phyloP scores from a whole-genome alignment of 2,329 filamentous ascomycete genomes.

The Sphaerostilbella broomeana region DNA sequence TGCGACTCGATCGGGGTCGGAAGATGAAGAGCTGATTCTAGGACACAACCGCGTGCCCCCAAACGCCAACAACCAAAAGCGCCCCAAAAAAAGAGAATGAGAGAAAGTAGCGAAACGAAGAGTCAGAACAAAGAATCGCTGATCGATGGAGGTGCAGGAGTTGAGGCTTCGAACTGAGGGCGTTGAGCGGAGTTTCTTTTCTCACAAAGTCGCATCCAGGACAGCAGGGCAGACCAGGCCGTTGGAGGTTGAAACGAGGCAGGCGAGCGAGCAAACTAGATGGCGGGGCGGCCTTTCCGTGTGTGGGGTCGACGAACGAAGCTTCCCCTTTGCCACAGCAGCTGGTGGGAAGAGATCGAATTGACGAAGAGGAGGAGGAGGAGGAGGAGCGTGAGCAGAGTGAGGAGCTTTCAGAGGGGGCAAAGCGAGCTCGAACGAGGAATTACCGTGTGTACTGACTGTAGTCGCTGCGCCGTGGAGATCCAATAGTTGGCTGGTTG shows the following conservation, averaged over 20 bases:
- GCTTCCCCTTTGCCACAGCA: background rate
- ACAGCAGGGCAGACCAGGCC: too few species aligned
- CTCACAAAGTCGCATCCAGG: too few species aligned
- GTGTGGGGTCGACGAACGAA: background rate
- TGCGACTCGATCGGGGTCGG: conserved; percentile 10
- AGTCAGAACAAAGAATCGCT: background rate
- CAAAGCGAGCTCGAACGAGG: background rate
- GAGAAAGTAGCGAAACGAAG: too few species aligned
- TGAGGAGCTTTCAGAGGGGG: background rate
- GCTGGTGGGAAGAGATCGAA: conserved; percentile 5
- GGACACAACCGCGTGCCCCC: conserved; percentile 4
- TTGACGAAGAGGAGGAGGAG: background rate
- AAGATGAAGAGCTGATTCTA: background rate
- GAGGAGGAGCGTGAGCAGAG: too few species aligned
- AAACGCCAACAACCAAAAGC: conserved; percentile 4
- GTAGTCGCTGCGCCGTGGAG: conserved; percentile 6
- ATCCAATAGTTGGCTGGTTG: conserved; percentile 1
- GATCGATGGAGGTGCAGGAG: too few species aligned
- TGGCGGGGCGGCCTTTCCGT: too few species aligned
- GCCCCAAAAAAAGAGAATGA: background rate
- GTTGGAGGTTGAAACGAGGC: too few species aligned
- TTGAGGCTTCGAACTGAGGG: too few species aligned
- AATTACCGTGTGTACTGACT: conserved; percentile 5
- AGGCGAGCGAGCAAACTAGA: too few species aligned
- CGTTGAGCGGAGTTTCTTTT: too few species aligned